These are phyloP conservation scores for Lactarius deliciosus DNA, from an alignment of 768 basidiomycete species.

Conservation along the genomic window DNA sequence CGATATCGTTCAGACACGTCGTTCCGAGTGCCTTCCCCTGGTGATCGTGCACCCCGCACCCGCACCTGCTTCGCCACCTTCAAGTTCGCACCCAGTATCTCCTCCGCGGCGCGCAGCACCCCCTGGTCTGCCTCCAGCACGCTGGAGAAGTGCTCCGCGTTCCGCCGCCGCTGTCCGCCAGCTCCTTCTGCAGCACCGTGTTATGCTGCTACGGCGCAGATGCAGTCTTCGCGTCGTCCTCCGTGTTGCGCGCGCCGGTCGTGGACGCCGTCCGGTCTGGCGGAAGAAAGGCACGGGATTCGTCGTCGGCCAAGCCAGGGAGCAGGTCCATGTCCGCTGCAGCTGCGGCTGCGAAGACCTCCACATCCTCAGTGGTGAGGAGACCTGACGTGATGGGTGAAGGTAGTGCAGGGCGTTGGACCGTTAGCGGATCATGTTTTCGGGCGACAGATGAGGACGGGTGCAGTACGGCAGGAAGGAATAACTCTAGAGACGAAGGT, in stretches of 20 bases:
- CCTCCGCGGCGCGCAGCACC: slow-evolving; percentile 45
- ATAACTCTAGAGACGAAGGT: slow-evolving; percentile 31
- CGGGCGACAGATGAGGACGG: background rate
- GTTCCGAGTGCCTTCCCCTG: slow-evolving; percentile 49
- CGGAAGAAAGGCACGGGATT: slow-evolving; percentile 31
- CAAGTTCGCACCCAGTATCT: slow-evolving; percentile 51
- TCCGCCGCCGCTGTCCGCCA: slow-evolving; percentile 26
- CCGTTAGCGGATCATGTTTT: slow-evolving; percentile 36
- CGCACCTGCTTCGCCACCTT: no score
- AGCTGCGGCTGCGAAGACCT: background rate
- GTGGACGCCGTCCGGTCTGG: slow-evolving; percentile 27
- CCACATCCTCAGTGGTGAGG: background rate
- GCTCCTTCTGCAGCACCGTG: no score
- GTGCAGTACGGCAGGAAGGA: background rate
- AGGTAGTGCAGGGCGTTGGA: slow-evolving; percentile 21
- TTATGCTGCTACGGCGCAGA: no score
- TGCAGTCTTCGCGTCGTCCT: background rate
- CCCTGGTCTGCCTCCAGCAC: slow-evolving; percentile 30
- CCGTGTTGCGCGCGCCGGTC: no score
- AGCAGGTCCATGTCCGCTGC: slow-evolving; percentile 16
- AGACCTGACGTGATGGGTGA: slow-evolving; percentile 30
- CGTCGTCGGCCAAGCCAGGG: slow-evolving; percentile 2
- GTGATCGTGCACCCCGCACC: slow-evolving; percentile 32
- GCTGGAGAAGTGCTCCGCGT: slow-evolving; percentile 26
- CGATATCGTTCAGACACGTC: slow-evolving; percentile 50